Evolutionary conservation across 805 yeast species (phyloP).

Genomic region (Monosporozyma aquatica): DNA sequence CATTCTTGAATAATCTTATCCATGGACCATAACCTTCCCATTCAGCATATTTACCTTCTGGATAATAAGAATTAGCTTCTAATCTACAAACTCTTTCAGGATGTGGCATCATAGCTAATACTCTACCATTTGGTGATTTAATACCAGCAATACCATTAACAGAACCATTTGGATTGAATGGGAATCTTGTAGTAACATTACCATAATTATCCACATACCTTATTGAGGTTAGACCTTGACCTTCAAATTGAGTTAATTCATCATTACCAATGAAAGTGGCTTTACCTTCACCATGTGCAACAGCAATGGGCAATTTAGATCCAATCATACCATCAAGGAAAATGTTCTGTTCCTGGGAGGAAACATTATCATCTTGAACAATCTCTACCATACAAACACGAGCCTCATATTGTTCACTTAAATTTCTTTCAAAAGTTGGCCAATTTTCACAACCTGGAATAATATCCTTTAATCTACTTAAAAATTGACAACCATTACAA

Average conservation of each 20-base stretch:
- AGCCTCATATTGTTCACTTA: conserved; percentile 92
- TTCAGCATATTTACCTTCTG: conserved; percentile 44
- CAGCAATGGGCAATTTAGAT: conserved; percentile 91
- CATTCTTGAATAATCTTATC: conserved; percentile 86
- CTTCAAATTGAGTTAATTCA: conserved; percentile 40
- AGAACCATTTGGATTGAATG: conserved; percentile 95
- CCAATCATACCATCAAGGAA: conserved; percentile 88
- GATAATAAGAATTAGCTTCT: conserved; percentile 89
- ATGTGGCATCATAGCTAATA: conserved; percentile 97
- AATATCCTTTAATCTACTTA: conserved; percentile 67
- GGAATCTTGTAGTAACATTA: conserved; percentile 68
- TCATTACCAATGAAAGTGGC: conserved; percentile 54
- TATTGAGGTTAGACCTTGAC: conserved; percentile 50
- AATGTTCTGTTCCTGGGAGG: conserved; percentile 43
- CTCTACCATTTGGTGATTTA: conserved; percentile 84
- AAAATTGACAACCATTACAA: conserved; percentile 96
- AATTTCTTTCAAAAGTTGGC: conserved; percentile 91
- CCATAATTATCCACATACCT: conserved; percentile 91
- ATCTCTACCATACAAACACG: conserved; percentile 86
- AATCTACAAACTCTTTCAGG: conserved; percentile 90
- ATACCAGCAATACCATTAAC: conserved; percentile 91
- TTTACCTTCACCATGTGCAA: conserved; percentile 97
- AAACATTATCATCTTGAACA: conserved; percentile 40
- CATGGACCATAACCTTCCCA: conserved; percentile 92
- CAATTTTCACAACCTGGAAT: conserved; percentile 88